Conservation (phyloP, 1,139 yeast species). For the Lodderomyces margitis region DNA sequence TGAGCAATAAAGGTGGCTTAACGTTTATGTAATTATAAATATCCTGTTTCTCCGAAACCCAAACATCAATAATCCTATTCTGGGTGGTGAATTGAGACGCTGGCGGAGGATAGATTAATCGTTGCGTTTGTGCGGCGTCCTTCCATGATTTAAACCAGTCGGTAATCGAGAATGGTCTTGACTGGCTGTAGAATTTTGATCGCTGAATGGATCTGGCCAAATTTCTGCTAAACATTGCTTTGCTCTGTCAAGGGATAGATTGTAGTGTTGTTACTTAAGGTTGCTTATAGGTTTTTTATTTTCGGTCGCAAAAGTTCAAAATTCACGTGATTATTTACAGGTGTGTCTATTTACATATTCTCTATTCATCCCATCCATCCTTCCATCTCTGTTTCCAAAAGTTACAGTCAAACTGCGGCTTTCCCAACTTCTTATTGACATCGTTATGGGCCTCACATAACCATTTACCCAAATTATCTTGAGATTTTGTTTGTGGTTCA, state of each 20-base stretch:
- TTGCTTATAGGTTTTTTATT: too few relatives aligned
- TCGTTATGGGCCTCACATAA: slow-evolving; percentile 92
- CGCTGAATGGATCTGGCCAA: slow-evolving; percentile 10
- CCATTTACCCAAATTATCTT: slow-evolving; percentile 87
- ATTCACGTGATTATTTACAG: neutral
- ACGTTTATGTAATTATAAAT: slow-evolving; percentile 53
- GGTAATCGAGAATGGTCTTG: slow-evolving; percentile 12
- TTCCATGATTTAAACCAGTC: slow-evolving; percentile 16
- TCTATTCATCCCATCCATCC: slow-evolving; percentile 39
- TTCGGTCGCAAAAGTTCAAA: neutral
- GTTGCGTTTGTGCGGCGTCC: slow-evolving; percentile 15
- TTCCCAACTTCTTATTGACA: slow-evolving; percentile 81
- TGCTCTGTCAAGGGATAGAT: slow-evolving; percentile 4
- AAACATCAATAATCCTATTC: slow-evolving; percentile 41
- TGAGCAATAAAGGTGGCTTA: slow-evolving; percentile 63
- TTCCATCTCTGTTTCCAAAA: slow-evolving; percentile 94
- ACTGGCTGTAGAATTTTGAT: slow-evolving; percentile 1
- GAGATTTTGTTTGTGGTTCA: slow-evolving; percentile 66
- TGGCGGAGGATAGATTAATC: slow-evolving; percentile 40
- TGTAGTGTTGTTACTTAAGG: too few relatives aligned
- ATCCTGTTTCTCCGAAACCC: slow-evolving; percentile 50
- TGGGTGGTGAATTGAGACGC: slow-evolving; percentile 38
- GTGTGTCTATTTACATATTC: neutral
- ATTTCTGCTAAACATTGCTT: slow-evolving; percentile 13
- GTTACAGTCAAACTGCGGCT: slow-evolving; percentile 80